A percentile compares a stretch with the other conserved stretches of the same genome.
Conservation (phyloP, 192 early-diverging fungal species). For the Thamnidium elegans region DNA sequence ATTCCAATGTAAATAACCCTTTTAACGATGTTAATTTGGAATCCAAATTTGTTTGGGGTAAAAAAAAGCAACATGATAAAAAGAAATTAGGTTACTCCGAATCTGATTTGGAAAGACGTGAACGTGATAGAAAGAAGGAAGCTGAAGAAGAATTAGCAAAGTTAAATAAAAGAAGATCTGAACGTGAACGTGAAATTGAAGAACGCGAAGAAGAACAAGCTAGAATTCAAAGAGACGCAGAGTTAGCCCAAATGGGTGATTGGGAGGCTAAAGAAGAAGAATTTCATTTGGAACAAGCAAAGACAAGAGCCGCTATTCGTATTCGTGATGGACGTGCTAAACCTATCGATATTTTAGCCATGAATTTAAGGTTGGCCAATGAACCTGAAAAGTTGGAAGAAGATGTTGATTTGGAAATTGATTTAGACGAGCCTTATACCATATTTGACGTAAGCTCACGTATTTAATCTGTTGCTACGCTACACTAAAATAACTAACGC, state of each 20-base stretch:
- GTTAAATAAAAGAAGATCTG: conserved; percentile 71
- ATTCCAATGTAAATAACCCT: conserved; percentile 75
- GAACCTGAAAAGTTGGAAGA: conserved; percentile 70
- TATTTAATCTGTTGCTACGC: neutral
- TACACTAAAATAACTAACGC: neutral
- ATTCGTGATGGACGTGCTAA: conserved; percentile 84
- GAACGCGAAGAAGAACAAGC: conserved; percentile 78
- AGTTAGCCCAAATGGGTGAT: conserved; percentile 88
- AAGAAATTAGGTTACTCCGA: conserved; percentile 59
- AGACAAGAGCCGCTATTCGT: conserved; percentile 87
- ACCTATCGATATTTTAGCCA: conserved; percentile 90
- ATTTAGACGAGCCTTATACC: conserved; percentile 83
- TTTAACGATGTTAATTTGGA: conserved; percentile 78
- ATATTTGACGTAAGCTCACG: conserved; percentile 62
- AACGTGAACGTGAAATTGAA: conserved; percentile 80
- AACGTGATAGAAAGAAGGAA: conserved; percentile 55
- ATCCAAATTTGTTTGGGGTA: conserved; percentile 91
- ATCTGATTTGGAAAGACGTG: conserved; percentile 53
- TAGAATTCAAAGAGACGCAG: conserved; percentile 78
- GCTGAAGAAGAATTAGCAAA: conserved; percentile 78
- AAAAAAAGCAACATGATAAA: conserved; percentile 83
- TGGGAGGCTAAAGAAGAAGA: conserved; percentile 93
- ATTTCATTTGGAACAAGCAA: conserved; percentile 91
- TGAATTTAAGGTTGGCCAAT: conserved; percentile 80
- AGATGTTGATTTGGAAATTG: conserved; percentile 76